Evolutionary conservation across 1,139 yeast species (phyloP), one percentile per base, ranked within the genome.

Genomic region (Pichia sp.): DNA sequence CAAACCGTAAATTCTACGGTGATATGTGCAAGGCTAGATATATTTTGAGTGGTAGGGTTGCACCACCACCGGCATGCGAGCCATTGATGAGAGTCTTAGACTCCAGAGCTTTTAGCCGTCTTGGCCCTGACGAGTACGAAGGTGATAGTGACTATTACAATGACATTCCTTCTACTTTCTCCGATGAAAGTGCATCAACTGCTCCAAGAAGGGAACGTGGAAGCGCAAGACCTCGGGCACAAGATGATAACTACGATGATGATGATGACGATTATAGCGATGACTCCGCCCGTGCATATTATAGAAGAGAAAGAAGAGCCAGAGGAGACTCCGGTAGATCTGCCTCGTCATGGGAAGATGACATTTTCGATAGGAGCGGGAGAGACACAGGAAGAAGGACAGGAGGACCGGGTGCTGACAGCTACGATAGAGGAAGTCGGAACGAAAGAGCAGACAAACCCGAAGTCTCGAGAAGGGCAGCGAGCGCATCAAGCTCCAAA

Each of bases 1-100:
- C 97, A 23, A 91, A 91, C 61, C 72, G 96, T 55, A 87, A 87
- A 62, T 88, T 91, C 56, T 91, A 91, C 57, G 97, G 98, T 28
- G 72, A 68, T 50, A 77, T 74, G 47, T 82, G 94, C 59, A 87
- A 88, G 46, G 94, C 97, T 16, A 76, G 86, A 59, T 69, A 69
- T 53, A 84, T 91, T 53, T 67, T 91, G 41, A 65, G 81, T 8
- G 98, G 98, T 27, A 72, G 82, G 48, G 86, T 88, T 15, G 94
- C 87, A 34, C 74, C 94, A 4, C 97, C 98, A 2, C 91, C 96
- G 23, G 91, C 84, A n/a, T 82, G 87, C 50, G 97, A 87, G 47
- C 72, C 94, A 10, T 69, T 91, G 44, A 80, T 86, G 76, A 72
- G 95, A 52, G 81, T 91, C 8, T 69, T 91, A 47, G 91, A 86